Percentiles rank a stretch among this genome's conserved stretches.
These are phyloP conservation scores for Glarea lozoyensis DNA, from an alignment of 495 filamentous ascomycete species.

Conservation along the genomic window DNA sequence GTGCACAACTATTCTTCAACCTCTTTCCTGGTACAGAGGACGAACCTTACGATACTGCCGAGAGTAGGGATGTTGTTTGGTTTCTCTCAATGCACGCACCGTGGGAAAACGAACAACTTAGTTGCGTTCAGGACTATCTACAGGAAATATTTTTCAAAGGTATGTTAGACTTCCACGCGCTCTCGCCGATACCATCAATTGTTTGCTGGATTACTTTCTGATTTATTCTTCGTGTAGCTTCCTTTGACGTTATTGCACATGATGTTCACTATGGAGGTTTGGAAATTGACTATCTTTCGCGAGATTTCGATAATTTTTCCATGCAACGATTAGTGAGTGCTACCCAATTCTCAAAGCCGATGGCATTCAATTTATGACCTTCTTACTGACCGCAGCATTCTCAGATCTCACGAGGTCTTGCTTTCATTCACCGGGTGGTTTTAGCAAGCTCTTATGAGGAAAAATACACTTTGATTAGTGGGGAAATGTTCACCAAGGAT, in stretches of 20 bases:
- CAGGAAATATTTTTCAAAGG: neutral
- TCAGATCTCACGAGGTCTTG: conserved; percentile 1
- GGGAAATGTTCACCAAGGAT: neutral
- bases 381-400: no score
- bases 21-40: no score
- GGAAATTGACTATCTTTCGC: neutral
- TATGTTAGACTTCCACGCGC: neutral
- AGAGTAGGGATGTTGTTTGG: no score
- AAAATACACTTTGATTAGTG: neutral
- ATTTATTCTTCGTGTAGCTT: no score
- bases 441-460: conserved; percentile 3
- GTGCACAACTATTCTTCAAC: no score
- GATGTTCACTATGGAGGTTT: neutral
- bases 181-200: neutral
- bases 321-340: neutral
- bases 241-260: neutral
- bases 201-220: no score
- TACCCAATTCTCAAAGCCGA: conserved; percentile 1
- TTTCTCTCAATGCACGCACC: no score
- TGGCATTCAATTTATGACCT: no score
- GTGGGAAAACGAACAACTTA: neutral
- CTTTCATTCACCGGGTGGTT: neutral
- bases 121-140: neutral
- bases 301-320: neutral
- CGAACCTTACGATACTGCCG: no score